Percentiles rank a stretch among this genome's conserved stretches.
Evolutionary conservation across 495 filamentous ascomycete genomes (phyloP).

Genomic region (Xylaria flabelliformis): DNA sequence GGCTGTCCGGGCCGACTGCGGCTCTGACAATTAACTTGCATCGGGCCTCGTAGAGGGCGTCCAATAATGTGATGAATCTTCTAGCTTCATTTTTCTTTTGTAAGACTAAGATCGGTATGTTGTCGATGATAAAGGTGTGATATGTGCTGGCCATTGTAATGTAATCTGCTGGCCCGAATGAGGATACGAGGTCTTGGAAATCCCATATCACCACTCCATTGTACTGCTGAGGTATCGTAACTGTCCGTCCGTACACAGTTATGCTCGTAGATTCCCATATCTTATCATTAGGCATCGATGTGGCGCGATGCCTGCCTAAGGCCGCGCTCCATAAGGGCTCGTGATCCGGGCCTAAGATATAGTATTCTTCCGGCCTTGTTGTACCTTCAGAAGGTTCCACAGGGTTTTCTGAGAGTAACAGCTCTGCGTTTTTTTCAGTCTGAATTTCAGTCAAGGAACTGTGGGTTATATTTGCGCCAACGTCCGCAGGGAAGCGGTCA

Average conservation of each 20-base stretch:
- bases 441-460: neutral
- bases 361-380: slow-evolving; percentile 20
- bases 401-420: neutral
- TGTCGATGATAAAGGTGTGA: slow-evolving; percentile 69
- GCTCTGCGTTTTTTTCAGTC: neutral
- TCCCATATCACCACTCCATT: slow-evolving; percentile 60
- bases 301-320: slow-evolving; percentile 15
- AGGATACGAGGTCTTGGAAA: slow-evolving; percentile 64
- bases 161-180: slow-evolving; percentile 74
- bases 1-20: slow-evolving; percentile 63
- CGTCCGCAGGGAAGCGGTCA: slow-evolving; percentile 26
- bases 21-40: slow-evolving; percentile 68
- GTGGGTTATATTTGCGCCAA: neutral
- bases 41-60: slow-evolving; percentile 72
- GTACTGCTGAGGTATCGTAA: slow-evolving; percentile 58
- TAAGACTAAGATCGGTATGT: slow-evolving; percentile 62
- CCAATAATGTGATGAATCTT: slow-evolving; percentile 72
- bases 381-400: slow-evolving; percentile 22
- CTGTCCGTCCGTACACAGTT: slow-evolving; percentile 64
- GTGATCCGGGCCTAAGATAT: slow-evolving; percentile 24
- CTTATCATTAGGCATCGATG: slow-evolving; percentile 25
- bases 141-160: slow-evolving; percentile 72
- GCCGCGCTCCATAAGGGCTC: slow-evolving; percentile 28
- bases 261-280: slow-evolving; percentile 58
- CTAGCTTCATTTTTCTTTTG: slow-evolving; percentile 74